Evolutionary conservation across 805 yeast genomes (phyloP), one percentile per base, ranked within the genome.

Genomic region (Kazachstania africana): DNA sequence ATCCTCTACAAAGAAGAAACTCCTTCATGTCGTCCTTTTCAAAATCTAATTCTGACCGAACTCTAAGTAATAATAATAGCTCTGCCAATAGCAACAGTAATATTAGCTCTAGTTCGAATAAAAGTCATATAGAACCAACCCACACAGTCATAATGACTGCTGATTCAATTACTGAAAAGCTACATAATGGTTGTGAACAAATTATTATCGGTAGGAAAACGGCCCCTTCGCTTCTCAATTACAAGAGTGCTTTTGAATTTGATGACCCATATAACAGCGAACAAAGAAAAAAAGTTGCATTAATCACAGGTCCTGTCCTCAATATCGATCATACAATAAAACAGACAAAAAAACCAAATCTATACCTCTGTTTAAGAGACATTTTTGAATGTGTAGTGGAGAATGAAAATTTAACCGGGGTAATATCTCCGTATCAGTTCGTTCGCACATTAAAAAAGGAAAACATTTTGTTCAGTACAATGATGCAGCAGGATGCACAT

Each of bases 401-500:
- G 53, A 72, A 76, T 50, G 59, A 60, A 31, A 65, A 78, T 4
- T 63, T 68, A 14, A 74, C 70, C 2, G 97, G 97, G 4, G 82
- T 91, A 2, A 87, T 84, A 0, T 80, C 94, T 1, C 95, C 97
- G 0, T 61, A 65, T 18, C 68, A 71, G 43, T 68, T 91, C 29
- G 71, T 91, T 27, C 78, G 74, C 28, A 77, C 78, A 32, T 62
- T 88, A 33, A 88, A 84, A 53, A 70, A 70, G 35, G 87, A 82
- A 42, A 91, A 88, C 51, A 81, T 76, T 44, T 61, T 88, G 45
- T 91, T 91, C 55, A 65, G 94, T 39, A 78, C 84, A 35, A 75
- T 81, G 26, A 87, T 85, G 95, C 98, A 91, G 53, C 98, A 91
- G 52, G 98, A 91, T 62, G 96, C 97, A 4, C 98, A 91, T 57